phyloP scores from a whole-genome alignment of 2,329 filamentous ascomycete species.

The Talaromyces albobiverticillius region DNA sequence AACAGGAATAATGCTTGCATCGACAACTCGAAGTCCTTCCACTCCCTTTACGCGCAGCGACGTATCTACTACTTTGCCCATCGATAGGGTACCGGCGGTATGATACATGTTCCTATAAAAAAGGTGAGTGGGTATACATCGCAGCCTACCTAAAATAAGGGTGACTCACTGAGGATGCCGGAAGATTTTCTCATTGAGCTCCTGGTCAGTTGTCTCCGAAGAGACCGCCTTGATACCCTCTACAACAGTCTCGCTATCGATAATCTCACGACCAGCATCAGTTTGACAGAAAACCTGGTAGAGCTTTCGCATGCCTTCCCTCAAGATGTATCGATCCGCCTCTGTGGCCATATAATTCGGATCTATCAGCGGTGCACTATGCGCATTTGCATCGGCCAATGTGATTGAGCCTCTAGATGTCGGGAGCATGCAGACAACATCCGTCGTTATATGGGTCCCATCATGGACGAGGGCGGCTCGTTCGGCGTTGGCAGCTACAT shows the following conservation, averaged over 20 bases:
- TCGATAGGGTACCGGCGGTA: constrained; percentile 8
- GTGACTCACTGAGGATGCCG: not conserved
- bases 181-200: not conserved
- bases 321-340: not conserved
- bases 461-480: not conserved
- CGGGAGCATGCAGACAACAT: constrained; percentile 9
- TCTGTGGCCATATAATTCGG: constrained; percentile 4
- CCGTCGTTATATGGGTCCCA: constrained; percentile 14
- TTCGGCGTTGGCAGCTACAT: constrained; percentile 2
- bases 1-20: constrained; percentile 6
- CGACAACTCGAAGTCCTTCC: not conserved
- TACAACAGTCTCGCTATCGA: not conserved
- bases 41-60: constrained; percentile 9
- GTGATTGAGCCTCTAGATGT: constrained; percentile 15
- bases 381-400: not conserved
- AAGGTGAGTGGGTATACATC: not conserved
- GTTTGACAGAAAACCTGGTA: not conserved
- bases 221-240: not conserved
- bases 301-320: not conserved
- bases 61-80: constrained; percentile 14
- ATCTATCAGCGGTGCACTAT: not conserved
- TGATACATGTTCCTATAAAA: constrained; percentile 9
- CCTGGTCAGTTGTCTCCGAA: not conserved
- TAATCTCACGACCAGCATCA: not conserved
- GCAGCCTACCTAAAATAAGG: too few relatives aligned